These are phyloP conservation scores for Aspergillus aculeatinus DNA, from an alignment of 2,329 filamentous ascomycete genomes.

Conservation along the genomic window DNA sequence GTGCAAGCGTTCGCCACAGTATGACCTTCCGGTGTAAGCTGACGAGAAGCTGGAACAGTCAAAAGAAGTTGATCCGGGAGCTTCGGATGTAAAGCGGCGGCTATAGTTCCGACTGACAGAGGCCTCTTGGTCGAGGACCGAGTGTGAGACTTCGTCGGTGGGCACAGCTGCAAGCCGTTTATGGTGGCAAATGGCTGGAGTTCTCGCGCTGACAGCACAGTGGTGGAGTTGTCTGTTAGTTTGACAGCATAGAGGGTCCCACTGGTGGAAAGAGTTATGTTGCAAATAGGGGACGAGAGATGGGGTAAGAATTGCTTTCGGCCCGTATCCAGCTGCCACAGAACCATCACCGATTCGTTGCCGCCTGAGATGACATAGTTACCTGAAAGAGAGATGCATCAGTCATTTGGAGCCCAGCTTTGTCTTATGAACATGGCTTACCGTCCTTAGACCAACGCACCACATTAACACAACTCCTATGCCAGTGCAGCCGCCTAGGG, in stretches of 20 bases:
- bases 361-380: constrained; percentile 95
- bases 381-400: constrained; percentile 54
- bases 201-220: constrained; percentile 87
- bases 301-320: constrained; percentile 85
- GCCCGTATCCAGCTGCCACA: constrained; percentile 91
- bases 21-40: constrained; percentile 34
- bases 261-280: constrained; percentile 74
- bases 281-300: constrained; percentile 79
- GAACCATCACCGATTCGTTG: constrained; percentile 79
- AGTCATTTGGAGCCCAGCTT: background rate
- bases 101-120: constrained; percentile 37
- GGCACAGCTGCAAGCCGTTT: constrained; percentile 68
- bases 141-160: constrained; percentile 53
- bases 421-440: constrained; percentile 37
- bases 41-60: constrained; percentile 60
- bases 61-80: constrained; percentile 65
- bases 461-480: constrained; percentile 76
- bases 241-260: constrained; percentile 82
- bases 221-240: constrained; percentile 86
- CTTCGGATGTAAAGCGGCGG: constrained; percentile 62
- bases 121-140: constrained; percentile 26
- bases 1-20: constrained; percentile 53
- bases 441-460: constrained; percentile 93
- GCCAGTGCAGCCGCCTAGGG: constrained; percentile 81
- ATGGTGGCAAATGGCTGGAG: constrained; percentile 81